Percentiles rank a stretch among this genome's conserved stretches.
Evolutionary conservation across 331 rosid species (phyloP).

Genomic region (Erythrophleum ivorense): DNA sequence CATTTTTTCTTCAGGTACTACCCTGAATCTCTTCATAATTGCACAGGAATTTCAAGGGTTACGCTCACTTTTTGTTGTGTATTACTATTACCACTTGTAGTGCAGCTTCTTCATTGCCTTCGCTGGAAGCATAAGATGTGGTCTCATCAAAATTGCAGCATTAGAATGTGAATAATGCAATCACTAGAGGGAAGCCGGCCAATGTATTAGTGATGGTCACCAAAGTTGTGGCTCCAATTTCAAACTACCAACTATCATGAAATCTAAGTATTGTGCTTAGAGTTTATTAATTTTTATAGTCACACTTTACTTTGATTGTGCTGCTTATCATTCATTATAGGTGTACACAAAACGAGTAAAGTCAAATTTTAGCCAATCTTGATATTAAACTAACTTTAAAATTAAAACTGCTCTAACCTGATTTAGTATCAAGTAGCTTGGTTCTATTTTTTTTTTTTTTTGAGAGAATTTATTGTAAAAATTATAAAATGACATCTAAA

Average conservation of each 20-base stretch:
- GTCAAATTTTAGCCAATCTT: no score
- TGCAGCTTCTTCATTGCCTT: no score
- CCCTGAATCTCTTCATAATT: not conserved
- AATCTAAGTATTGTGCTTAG: no score
- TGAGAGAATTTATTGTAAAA: no score
- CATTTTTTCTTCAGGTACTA: not conserved
- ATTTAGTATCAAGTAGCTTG: no score
- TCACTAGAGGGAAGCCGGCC: not conserved
- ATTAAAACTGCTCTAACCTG: no score
- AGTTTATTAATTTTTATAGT: no score
- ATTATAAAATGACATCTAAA: no score
- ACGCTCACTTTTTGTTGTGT: no score
- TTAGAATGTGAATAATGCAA: not conserved
- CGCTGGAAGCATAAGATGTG: not conserved
- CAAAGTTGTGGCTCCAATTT: not conserved
- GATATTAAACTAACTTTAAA: no score
- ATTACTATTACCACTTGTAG: not conserved
- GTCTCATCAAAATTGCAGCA: slow-evolving; percentile 5
- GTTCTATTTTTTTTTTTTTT: no score
- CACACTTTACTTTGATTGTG: not conserved
- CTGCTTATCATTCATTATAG: not conserved
- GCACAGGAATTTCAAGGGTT: not conserved
- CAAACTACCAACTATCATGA: not conserved
- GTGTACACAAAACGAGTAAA: no score
- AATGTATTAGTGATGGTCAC: not conserved